Base-by-base conservation (phyloP, 2,329 filamentous ascomycete species). In the Colletotrichum caudatum region DNA sequence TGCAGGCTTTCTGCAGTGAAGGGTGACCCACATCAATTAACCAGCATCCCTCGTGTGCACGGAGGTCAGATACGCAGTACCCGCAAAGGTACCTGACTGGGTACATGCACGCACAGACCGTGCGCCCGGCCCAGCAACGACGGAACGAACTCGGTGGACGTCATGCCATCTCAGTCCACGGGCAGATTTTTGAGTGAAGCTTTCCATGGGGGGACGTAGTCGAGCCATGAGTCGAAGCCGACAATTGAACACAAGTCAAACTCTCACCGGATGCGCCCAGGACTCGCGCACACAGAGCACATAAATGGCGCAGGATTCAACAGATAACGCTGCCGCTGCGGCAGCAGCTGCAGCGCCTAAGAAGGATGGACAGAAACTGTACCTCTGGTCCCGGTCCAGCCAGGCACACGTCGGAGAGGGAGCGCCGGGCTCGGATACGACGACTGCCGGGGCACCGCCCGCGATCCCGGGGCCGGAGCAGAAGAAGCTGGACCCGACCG, bases 21-120 rank as follows among this genome's bases (percentile, higher is more conserved):
- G 44, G 53, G 5, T n/a, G 59, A 16, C 51, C 56, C 64, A 66
- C 50, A 35, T 74, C 73, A 74, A 74, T 74, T 74, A 74, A 74
- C 60, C 23, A 63, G 20, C 37, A 54, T 54, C 26, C 37, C n/a
- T 50, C 44, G 20, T 26, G 29, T 29, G 29, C 5, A 29, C 29
- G 26, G 3, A 29, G 26, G n/a, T n/a, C 29, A 29, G 29, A 29
- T 29, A 29, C 29, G 29, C 29, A 29, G 29, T 29, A 29, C 29
- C 29, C 29, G 29, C 29, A 29, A 29, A 29, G 29, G 57, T 61
- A 50, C 41, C 39, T 41, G 12, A 3, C 9, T 41, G 11, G 11
- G 26, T 5, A 16, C 16, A 37, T 61, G 66, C 71, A 73, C 71
- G 41, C 73, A 74, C 73, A 37, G 73, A 63, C 73, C 73, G 73